These are phyloP conservation scores for Penicillium sp. DNA, from an alignment of 2,329 filamentous ascomycete genomes.

Conservation along the genomic window DNA sequence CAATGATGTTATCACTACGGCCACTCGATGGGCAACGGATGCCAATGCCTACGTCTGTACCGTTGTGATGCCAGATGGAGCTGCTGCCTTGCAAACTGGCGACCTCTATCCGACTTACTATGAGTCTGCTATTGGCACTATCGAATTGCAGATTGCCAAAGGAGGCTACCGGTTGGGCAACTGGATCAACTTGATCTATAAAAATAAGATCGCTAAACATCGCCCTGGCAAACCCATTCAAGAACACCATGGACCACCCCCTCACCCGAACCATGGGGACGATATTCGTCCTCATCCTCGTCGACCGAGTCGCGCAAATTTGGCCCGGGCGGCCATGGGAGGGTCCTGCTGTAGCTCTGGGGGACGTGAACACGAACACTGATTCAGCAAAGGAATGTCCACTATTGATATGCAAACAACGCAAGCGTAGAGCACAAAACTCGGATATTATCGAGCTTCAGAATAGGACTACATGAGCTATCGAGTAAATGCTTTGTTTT, in stretches of 20 bases:
- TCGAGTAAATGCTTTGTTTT: too few relatives aligned
- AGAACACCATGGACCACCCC: neutral
- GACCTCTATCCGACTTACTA: conserved; percentile 64
- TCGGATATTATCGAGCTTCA: too few relatives aligned
- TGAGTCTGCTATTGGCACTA: conserved; percentile 47
- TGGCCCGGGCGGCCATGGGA: conserved; percentile 24
- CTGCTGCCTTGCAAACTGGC: conserved; percentile 55
- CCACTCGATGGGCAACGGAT: conserved; percentile 64
- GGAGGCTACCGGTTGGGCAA: conserved; percentile 67
- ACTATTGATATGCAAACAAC: neutral
- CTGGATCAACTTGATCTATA: conserved; percentile 38
- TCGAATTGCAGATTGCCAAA: conserved; percentile 66
- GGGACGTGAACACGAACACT: conserved; percentile 13
- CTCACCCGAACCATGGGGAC: conserved; percentile 6
- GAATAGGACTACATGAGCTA: too few relatives aligned
- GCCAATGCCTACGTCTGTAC: conserved; percentile 65
- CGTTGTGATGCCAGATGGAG: conserved; percentile 63
- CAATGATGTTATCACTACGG: conserved; percentile 54
- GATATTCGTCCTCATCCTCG: conserved; percentile 12
- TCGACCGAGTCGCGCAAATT: conserved; percentile 16
- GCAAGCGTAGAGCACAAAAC: too few relatives aligned
- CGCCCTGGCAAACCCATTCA: conserved; percentile 4
- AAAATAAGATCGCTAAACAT: conserved; percentile 13
- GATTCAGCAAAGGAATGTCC: neutral
- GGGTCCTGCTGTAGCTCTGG: conserved; percentile 18